Base-by-base conservation (phyloP, 108 stramenopile species). In the Conticribra guillardii region DNA sequence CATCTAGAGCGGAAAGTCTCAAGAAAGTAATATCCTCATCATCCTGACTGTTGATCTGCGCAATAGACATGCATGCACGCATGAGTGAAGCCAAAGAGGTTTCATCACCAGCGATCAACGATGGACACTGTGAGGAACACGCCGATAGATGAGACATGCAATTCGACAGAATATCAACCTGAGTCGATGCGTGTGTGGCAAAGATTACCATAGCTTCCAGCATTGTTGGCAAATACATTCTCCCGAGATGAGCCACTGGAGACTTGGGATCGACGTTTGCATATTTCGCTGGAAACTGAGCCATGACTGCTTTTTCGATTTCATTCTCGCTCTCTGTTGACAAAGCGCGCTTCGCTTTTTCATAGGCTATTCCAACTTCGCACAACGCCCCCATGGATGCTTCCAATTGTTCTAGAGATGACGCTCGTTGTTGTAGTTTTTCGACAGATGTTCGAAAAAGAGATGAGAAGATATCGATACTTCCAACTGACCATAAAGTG, bases 1-100 rank as follows among this genome's bases (percentile, higher is more conserved):
- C 84, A 56, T 89, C 72, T 47, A 89, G 30, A 11, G 89, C 73
- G 16, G 80, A 72, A 22, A 89, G 64, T 34, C 68, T 49, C 49
- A 68, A 22, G 45, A 54, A 62, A 24, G 51, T 19, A 31, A 62
- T 48, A 54, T 74, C 50, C 15, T 64, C 64, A 26, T 61, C 60
- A 22, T 24, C 24, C 7, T 54, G 23, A 62, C n/a, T 21, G 27
- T 48, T 54, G 45, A 16, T 9, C 23, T 71, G 60, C 29, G 63
- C 52, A 22, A 89, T 24, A 23, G 57, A 54, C 73, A 87, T 58
- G 63, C 88, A 89, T 4, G 80, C 53, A 24, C 64, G 61, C 7
- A 87, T 17, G 0, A 81, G 23, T 18, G 77, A 32, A 30, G 71
- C 30, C 21, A 89, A 47, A 21, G 80, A 72, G 11, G 60, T 16